Evolutionary conservation across 768 basidiomycete species (phyloP).

Genomic region (Leccinum longicurvipes): DNA sequence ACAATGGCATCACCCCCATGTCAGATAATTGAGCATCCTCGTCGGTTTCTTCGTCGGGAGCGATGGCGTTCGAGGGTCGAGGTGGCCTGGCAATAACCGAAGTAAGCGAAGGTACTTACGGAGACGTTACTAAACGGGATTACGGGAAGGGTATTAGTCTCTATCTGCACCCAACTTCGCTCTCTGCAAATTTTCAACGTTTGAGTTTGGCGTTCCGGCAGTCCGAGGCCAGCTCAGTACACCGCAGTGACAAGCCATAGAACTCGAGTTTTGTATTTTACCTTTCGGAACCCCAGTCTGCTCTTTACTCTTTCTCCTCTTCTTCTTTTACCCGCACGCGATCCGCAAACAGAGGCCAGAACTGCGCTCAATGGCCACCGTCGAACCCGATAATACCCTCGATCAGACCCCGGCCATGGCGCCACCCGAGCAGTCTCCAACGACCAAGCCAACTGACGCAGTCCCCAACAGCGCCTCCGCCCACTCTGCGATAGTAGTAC

Average conservation of each 20-base stretch:
- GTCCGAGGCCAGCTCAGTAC: conserved; percentile 11
- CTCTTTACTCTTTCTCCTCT: not conserved
- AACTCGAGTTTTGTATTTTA: conserved; percentile 23
- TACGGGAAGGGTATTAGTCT: conserved; percentile 20
- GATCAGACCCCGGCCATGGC: conserved; percentile 17
- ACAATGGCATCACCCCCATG: not conserved
- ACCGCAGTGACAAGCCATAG: conserved; percentile 3
- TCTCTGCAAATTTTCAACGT: conserved; percentile 28
- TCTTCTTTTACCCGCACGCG: conserved; percentile 4
- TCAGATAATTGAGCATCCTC: not conserved
- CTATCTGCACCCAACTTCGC: conserved; percentile 23
- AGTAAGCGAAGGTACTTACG: conserved; percentile 15
- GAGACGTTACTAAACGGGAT: conserved; percentile 23
- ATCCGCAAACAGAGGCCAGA: conserved; percentile 5
- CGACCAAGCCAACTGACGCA: conserved; percentile 8
- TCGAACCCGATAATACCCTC: conserved; percentile 23
- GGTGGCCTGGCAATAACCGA: conserved; percentile 5
- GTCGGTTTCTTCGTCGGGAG: not conserved
- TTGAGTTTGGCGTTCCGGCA: conserved; percentile 14
- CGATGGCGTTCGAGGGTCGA: not conserved
- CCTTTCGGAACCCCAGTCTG: not conserved
- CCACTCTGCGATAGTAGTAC: conserved; percentile 22
- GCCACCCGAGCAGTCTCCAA: conserved; percentile 2
- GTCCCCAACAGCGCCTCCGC: conserved; percentile 11
- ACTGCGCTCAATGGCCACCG: conserved; percentile 21